These are phyloP conservation scores for Podila minutissima DNA, from an alignment of 192 early-diverging fungal genomes.

Conservation along the genomic window DNA sequence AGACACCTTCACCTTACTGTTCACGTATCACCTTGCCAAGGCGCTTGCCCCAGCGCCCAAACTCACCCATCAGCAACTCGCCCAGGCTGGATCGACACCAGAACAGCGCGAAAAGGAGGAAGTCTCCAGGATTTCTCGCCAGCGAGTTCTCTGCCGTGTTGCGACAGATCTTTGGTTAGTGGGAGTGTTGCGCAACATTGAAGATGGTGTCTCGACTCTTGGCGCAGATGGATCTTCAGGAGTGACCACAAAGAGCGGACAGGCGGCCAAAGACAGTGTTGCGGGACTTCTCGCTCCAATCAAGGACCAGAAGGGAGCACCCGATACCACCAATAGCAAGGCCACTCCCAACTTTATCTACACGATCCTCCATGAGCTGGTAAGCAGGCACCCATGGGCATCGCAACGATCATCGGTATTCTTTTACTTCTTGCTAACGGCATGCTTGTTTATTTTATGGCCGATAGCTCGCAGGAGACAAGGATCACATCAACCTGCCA, in stretches of 20 bases:
- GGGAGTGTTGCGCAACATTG: constrained; percentile 74
- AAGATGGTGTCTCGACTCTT: constrained; percentile 65
- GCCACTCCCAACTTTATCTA: constrained; percentile 60
- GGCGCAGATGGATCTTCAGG: constrained; percentile 49
- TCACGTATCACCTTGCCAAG: constrained; percentile 74
- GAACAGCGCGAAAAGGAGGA: constrained; percentile 95
- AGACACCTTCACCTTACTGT: constrained; percentile 74
- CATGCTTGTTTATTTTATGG: neutral
- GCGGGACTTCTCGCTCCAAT: constrained; percentile 52
- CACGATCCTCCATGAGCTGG: constrained; percentile 60
- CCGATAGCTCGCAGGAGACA: constrained; percentile 55
- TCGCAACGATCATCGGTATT: neutral
- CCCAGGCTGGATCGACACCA: constrained; percentile 59
- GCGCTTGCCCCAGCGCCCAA: constrained; percentile 66
- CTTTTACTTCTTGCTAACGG: neutral
- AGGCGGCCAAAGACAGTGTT: constrained; percentile 58
- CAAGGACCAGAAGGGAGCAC: constrained; percentile 22
- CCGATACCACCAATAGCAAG: constrained; percentile 39
- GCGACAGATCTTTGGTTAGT: constrained; percentile 86
- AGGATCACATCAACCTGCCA: constrained; percentile 64
- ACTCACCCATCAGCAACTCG: constrained; percentile 60
- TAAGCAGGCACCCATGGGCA: constrained; percentile 8
- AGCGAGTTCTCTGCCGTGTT: constrained; percentile 74
- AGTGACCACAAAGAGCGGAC: constrained; percentile 48
- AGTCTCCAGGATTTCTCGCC: constrained; percentile 67